Evolutionary conservation across 2,329 filamentous ascomycete genomes (phyloP).

Genomic region (Colletotrichum abscissum): DNA sequence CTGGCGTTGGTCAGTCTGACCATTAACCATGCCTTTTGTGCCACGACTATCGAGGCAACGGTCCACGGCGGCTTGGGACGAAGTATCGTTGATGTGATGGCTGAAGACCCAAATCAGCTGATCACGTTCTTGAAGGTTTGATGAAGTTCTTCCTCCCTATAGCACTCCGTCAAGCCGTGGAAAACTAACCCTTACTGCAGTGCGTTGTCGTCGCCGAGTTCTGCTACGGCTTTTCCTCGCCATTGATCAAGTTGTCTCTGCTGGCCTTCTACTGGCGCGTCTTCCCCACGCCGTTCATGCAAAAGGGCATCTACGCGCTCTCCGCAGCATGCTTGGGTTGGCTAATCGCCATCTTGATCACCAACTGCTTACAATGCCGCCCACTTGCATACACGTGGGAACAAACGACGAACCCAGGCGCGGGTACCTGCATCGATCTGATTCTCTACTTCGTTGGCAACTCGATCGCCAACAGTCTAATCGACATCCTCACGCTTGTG

Average conservation of each 20-base stretch:
- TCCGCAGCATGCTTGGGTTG: conserved; percentile 6
- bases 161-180: background rate
- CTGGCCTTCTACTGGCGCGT: conserved; percentile 21
- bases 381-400: conserved; percentile 14
- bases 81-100: conserved; percentile 15
- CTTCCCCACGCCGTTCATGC: conserved; percentile 10
- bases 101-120: conserved; percentile 5
- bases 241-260: conserved; percentile 16
- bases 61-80: conserved; percentile 9
- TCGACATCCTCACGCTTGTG: conserved; percentile 12
- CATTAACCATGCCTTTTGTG: conserved; percentile 15
- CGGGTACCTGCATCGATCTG: conserved; percentile 11
- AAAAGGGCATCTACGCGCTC: conserved; percentile 14
- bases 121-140: conserved; percentile 10
- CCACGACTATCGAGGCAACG: background rate
- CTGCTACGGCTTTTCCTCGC: conserved; percentile 21
- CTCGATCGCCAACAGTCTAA: conserved; percentile 19
- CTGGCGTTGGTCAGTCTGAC: conserved; percentile 3
- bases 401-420: background rate
- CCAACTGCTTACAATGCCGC: conserved; percentile 22
- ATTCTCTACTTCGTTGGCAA: conserved; percentile 19
- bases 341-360: conserved; percentile 12
- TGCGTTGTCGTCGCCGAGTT: conserved; percentile 27
- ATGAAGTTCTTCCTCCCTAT: too few species aligned
- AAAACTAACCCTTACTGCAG: background rate